A percentile compares a stretch with the other conserved stretches of the same genome.
Conservation (phyloP, 2,329 filamentous ascomycete genomes). For the Helminthosporium solani region DNA sequence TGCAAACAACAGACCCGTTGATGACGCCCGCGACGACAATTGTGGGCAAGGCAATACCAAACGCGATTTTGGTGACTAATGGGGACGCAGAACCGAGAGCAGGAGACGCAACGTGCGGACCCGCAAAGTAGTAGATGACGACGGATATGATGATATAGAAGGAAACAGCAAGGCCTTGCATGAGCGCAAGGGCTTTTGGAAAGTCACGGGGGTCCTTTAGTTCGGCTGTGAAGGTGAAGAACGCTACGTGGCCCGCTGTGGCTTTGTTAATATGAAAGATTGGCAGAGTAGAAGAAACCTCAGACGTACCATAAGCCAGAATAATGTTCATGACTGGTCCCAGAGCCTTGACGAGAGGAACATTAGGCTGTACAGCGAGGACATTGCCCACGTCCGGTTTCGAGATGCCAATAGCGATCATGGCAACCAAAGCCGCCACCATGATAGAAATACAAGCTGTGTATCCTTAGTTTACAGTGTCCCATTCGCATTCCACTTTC, state of each 20-base stretch:
- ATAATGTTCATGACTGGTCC: conserved; percentile 60
- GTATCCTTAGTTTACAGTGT: not conserved
- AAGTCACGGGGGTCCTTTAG: conserved; percentile 62
- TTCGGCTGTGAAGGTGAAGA: conserved; percentile 67
- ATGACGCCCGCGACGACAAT: conserved; percentile 72
- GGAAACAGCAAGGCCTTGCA: conserved; percentile 59
- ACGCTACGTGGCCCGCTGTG: conserved; percentile 62
- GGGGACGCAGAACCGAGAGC: conserved; percentile 64
- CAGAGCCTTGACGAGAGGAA: conserved; percentile 27
- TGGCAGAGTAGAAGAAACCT: not conserved
- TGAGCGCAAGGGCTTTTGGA: conserved; percentile 61
- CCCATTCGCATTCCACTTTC: not conserved
- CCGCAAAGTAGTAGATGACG: conserved; percentile 68
- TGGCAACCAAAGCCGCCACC: conserved; percentile 64
- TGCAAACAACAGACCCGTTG: conserved; percentile 65
- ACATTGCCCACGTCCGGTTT: conserved; percentile 42
- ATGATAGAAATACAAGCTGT: conserved; percentile 64
- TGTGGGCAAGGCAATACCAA: conserved; percentile 67
- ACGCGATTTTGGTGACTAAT: conserved; percentile 63
- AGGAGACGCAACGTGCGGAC: conserved; percentile 61
- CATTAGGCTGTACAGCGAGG: conserved; percentile 21
- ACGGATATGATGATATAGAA: conserved; percentile 67
- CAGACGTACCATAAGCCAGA: conserved; percentile 62
- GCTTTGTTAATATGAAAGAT: not conserved
- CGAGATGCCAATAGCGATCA: conserved; percentile 63